Evolutionary conservation across 2,329 filamentous ascomycete species (phyloP), one percentile per base, ranked within the genome.

Genomic region (Rhynchosporium agropyri): DNA sequence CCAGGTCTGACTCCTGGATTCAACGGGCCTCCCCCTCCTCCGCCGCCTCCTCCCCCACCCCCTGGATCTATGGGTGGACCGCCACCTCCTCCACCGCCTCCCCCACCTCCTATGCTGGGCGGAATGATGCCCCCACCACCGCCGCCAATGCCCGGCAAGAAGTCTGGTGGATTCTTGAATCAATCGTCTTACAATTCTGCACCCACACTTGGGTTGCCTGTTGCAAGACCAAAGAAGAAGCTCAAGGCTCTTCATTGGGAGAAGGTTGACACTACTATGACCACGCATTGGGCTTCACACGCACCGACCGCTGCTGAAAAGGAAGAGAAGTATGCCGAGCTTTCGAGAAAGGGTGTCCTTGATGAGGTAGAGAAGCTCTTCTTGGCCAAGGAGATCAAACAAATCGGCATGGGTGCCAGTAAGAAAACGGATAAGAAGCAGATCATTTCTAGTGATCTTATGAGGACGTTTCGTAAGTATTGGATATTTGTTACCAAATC

Each of bases 231-330:
- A 28, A 98, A 97, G 85, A 98, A 97, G 87, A 99, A 98, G 83
- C 91, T 99, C 77, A 99, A 99, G 86, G 94, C 94, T 63, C 83
- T 99, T 70, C 95, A 99, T 79, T 98, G 95, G 94, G 95, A 99
- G 79, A 98, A 98, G 81, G 92, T 99, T 60, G 95, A 99, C 77
- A 85, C 90, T 59, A 91, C 92, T 28, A 87, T 95, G 75, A 90
- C 92, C 57, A 97, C 94, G 60, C 91, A 97, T 71, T 98, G 94
- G 94, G 93, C 92, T 40, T 84, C 86, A 7, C 92, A 96, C 76
- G 86, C 90, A 36, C 89, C 91, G 4, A 96, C 91, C n/a, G 85
- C 88, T 4, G 89, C 96, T 74, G 90, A 90, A 65, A 91, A 93
- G 74, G 95, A 99, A 78, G 91, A 97, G 78, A 97, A 97, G 77